phyloP scores from a whole-genome alignment of 2,329 filamentous ascomycete genomes.

The Capronia americana region DNA sequence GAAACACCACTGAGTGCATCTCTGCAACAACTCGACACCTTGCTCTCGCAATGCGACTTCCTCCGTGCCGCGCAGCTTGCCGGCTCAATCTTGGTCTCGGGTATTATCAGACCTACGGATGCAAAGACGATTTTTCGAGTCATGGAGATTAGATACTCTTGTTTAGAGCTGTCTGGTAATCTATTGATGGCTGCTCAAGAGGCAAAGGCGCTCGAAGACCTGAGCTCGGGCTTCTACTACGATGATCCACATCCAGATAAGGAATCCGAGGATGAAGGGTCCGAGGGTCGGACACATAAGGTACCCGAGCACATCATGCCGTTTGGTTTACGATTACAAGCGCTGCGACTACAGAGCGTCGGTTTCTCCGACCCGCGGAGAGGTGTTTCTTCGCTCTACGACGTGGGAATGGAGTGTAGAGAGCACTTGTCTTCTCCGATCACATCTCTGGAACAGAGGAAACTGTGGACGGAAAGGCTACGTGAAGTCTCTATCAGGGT shows the following conservation, averaged over 20 bases:
- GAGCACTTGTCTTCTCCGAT: constrained; percentile 61
- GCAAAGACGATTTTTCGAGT: constrained; percentile 73
- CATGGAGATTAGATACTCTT: constrained; percentile 80
- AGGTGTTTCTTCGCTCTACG: constrained; percentile 88
- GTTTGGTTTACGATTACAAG: constrained; percentile 83
- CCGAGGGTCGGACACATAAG: constrained; percentile 67
- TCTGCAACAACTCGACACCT: constrained; percentile 61
- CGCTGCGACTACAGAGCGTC: constrained; percentile 81
- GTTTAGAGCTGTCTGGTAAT: constrained; percentile 78
- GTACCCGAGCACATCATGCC: constrained; percentile 77
- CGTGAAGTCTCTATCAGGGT: constrained; percentile 73
- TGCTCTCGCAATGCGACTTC: constrained; percentile 78
- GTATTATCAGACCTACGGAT: constrained; percentile 56
- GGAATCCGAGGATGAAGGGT: constrained; percentile 35
- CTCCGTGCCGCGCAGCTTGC: constrained; percentile 70
- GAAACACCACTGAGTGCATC: constrained; percentile 59
- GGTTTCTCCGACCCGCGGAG: constrained; percentile 84
- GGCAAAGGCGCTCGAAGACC: constrained; percentile 66
- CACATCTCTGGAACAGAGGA: constrained; percentile 60
- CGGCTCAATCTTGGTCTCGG: constrained; percentile 51
- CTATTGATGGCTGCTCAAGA: constrained; percentile 71
- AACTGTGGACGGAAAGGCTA: constrained; percentile 74
- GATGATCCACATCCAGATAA: constrained; percentile 36
- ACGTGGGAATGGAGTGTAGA: constrained; percentile 80
- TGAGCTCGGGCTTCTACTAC: constrained; percentile 63